These are phyloP conservation scores for Arabidopsis thaliana DNA, from an alignment of 345 rosid genomes.

Conservation along the genomic window TAIR10.1 NC_003074.8:17821001-17821500, in stretches of 20 bases:
- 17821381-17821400: constrained; percentile 62
- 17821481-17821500: constrained; percentile 11
- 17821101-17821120: constrained; percentile 5
- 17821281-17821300: constrained; percentile 83
- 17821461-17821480: constrained; percentile 26
- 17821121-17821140: constrained; percentile 27
- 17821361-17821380: constrained; percentile 59
- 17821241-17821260: constrained; percentile 18
- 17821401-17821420: constrained; percentile 53
- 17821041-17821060: constrained; percentile 17
- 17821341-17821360: constrained; percentile 47
- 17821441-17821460: constrained; percentile 29
- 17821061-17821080: constrained; percentile 5
- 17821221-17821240: constrained; percentile 20
- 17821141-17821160: constrained; percentile 17
- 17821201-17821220: not conserved
- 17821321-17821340: constrained; percentile 50
- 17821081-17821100: not conserved
- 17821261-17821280: constrained; percentile 53
- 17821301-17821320: constrained; percentile 92
- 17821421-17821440: constrained; percentile 21
- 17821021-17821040: constrained; percentile 1
- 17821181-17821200: constrained; percentile 25
- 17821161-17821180: constrained; percentile 18
- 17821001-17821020: constrained; percentile 5